A percentile compares a stretch with the other conserved stretches of the same genome.
phyloP scores from a whole-genome alignment of 352 stramenopile genomes.

The Peronospora farinosa region DNA sequence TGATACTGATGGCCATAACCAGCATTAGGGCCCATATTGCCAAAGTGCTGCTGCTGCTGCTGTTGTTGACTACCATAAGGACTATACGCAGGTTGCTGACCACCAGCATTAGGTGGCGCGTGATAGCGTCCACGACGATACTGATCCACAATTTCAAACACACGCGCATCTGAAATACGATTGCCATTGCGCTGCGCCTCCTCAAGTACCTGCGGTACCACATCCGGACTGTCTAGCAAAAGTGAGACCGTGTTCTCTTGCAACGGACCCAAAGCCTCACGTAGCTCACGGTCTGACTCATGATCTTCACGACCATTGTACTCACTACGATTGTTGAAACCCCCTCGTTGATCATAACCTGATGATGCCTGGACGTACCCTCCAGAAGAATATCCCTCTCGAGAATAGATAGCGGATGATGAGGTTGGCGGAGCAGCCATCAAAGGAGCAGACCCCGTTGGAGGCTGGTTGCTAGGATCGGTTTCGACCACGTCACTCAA shows the following conservation, averaged over 20 bases:
- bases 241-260: conserved; percentile 66
- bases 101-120: conserved; percentile 24
- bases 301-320: conserved; percentile 34
- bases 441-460: conserved; percentile 14
- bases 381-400: conserved; percentile 23
- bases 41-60: conserved; percentile 30
- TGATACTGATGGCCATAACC: conserved; percentile 28
- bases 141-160: conserved; percentile 73
- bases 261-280: conserved; percentile 59
- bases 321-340: conserved; percentile 23
- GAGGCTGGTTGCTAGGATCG: conserved; percentile 16
- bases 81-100: conserved; percentile 32
- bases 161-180: conserved; percentile 62
- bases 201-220: conserved; percentile 69
- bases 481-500: conserved; percentile 53
- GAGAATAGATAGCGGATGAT: conserved; percentile 10
- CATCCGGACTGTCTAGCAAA: conserved; percentile 67
- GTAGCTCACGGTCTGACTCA: conserved; percentile 54
- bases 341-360: conserved; percentile 21
- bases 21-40: conserved; percentile 24
- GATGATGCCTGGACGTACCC: conserved; percentile 15
- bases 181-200: conserved; percentile 77
- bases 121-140: conserved; percentile 40
- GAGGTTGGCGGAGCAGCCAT: conserved; percentile 19
- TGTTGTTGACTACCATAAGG: conserved; percentile 42